Percentiles rank a stretch among this genome's conserved stretches.
Evolutionary conservation across 805 yeast genomes (phyloP).

Genomic region (Cyberlindnera misumaiensis): DNA sequence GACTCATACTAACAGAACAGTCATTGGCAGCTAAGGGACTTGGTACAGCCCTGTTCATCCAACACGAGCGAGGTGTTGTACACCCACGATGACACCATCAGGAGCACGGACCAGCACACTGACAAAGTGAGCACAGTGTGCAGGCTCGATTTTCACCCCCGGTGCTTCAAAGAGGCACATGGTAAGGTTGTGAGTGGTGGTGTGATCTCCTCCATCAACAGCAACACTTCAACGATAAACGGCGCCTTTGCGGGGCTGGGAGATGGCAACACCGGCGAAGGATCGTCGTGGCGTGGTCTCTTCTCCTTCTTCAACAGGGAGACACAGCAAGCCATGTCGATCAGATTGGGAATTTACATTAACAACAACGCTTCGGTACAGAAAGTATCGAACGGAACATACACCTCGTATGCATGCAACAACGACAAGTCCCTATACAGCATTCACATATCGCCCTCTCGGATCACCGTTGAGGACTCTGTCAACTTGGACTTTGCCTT

Average conservation of each 20-base stretch:
- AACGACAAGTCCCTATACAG: constrained; percentile 71
- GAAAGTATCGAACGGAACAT: constrained; percentile 36
- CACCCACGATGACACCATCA: constrained; percentile 50
- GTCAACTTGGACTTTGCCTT: constrained; percentile 56
- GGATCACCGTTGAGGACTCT: constrained; percentile 36
- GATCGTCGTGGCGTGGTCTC: constrained; percentile 51
- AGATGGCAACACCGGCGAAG: constrained; percentile 22
- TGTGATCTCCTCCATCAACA: constrained; percentile 30
- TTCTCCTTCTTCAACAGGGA: constrained; percentile 50
- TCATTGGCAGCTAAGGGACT: constrained; percentile 82
- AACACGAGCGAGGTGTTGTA: constrained; percentile 43
- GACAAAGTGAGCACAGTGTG: constrained; percentile 31
- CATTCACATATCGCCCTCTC: constrained; percentile 48
- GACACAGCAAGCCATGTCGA: constrained; percentile 39
- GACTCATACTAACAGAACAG: constrained; percentile 6
- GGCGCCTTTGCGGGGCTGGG: constrained; percentile 10
- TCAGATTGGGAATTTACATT: constrained; percentile 71
- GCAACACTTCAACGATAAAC: constrained; percentile 3
- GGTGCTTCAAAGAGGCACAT: constrained; percentile 56
- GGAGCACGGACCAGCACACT: constrained; percentile 34
- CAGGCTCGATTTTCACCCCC: constrained; percentile 57
- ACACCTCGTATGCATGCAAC: constrained; percentile 66
- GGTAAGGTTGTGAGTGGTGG: constrained; percentile 52
- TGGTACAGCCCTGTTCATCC: constrained; percentile 46
- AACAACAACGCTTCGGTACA: constrained; percentile 69